These are phyloP conservation scores for Pascua guehoae DNA, from an alignment of 1,284 basidiomycete species.

Conservation along the genomic window DNA sequence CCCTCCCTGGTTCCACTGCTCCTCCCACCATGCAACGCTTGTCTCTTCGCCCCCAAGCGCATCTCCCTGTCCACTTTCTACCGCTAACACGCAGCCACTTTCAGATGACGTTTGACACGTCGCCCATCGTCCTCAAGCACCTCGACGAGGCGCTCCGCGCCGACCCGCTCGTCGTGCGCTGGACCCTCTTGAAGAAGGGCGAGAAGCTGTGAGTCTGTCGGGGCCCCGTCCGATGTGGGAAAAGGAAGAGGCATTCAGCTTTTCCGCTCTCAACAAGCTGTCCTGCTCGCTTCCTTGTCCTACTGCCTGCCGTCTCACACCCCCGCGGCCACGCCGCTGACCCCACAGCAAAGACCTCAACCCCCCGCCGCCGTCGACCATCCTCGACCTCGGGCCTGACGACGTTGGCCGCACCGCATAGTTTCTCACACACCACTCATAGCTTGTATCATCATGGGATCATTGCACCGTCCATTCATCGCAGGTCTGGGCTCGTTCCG, in stretches of 20 bases:
- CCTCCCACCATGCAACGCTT: no score
- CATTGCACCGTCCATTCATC: no score
- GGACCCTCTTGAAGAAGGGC: constrained; percentile 23
- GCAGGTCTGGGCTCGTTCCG: no score
- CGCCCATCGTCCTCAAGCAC: constrained; percentile 41
- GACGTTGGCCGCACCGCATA: no score
- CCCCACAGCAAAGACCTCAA: constrained; percentile 10
- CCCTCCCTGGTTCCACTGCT: no score
- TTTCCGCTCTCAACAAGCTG: neutral
- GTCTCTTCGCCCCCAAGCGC: neutral
- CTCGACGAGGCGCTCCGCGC: constrained; percentile 42
- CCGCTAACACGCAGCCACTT: constrained; percentile 40
- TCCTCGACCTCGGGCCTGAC: neutral
- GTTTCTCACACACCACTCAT: no score
- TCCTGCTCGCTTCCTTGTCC: neutral
- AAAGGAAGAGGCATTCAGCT: neutral
- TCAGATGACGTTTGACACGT: constrained; percentile 46
- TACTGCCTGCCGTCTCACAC: no score
- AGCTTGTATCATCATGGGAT: no score
- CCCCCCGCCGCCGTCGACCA: constrained; percentile 11
- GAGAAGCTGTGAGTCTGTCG: constrained; percentile 11
- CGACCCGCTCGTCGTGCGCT: constrained; percentile 44
- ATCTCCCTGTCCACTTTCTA: neutral
- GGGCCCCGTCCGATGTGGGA: neutral
- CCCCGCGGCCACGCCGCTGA: neutral